Evolutionary conservation across 2,329 filamentous ascomycete genomes (phyloP).

Genomic region (Juglanconis sp.): DNA sequence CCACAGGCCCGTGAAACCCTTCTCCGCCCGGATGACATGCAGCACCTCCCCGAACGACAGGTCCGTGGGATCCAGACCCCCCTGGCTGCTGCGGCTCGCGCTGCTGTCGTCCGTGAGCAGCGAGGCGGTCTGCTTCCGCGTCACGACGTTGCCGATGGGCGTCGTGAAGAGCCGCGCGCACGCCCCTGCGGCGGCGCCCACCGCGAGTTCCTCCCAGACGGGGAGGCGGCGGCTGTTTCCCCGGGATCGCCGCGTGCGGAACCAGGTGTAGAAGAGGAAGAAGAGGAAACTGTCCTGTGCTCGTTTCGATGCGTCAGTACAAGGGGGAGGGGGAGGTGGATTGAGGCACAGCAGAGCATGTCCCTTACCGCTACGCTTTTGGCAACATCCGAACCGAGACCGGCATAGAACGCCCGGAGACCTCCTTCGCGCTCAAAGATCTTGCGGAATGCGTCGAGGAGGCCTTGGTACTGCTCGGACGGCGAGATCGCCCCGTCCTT

Average conservation of each 20-base stretch:
- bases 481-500: constrained; percentile 26
- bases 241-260: constrained; percentile 33
- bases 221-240: constrained; percentile 45
- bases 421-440: constrained; percentile 74
- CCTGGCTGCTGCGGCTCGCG: constrained; percentile 25
- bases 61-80: constrained; percentile 27
- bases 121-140: constrained; percentile 71
- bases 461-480: constrained; percentile 54
- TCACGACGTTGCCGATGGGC: constrained; percentile 78
- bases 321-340: too few relatives aligned
- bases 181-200: constrained; percentile 72
- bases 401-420: constrained; percentile 65
- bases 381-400: constrained; percentile 59
- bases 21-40: constrained; percentile 61
- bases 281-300: constrained; percentile 9
- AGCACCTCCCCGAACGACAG: constrained; percentile 53
- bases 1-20: constrained; percentile 77
- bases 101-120: constrained; percentile 20
- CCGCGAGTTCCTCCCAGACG: constrained; percentile 67
- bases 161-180: constrained; percentile 74
- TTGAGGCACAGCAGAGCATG: too few relatives aligned
- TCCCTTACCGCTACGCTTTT: constrained; percentile 69
- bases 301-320: neutral
- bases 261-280: constrained; percentile 72
- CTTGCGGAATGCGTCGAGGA: constrained; percentile 66